Conservation (phyloP, 805 yeast species). For the Cyberlindnera mrakii region DNA sequence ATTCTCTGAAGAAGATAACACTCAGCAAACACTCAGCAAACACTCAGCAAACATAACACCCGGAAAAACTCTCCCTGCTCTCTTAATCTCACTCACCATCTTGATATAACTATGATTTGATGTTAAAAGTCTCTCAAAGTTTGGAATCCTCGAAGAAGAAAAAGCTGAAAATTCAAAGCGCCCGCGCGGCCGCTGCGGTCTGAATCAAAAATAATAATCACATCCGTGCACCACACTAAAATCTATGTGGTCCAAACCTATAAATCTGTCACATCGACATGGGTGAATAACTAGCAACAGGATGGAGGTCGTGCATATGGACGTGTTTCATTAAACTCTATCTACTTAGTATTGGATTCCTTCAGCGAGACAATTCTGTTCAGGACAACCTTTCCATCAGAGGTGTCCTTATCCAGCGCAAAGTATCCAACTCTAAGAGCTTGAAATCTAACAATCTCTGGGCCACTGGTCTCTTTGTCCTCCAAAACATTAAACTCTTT, state of each 20-base stretch:
- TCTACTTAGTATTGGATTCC: constrained; percentile 37
- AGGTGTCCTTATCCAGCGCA: constrained; percentile 78
- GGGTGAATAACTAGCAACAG: too few relatives aligned
- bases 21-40: too few relatives aligned
- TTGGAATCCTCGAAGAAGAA: constrained; percentile 11
- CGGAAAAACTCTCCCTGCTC: too few relatives aligned
- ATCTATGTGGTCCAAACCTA: background rate
- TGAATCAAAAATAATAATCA: background rate
- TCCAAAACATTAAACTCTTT: constrained; percentile 69
- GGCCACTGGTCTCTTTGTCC: constrained; percentile 44
- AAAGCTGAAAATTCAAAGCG: constrained; percentile 20
- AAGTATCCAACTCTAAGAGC: constrained; percentile 96
- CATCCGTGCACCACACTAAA: constrained; percentile 1
- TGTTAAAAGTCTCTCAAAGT: background rate
- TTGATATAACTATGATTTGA: constrained; percentile 14
- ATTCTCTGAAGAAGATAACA: too few relatives aligned
- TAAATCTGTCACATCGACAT: constrained; percentile 28
- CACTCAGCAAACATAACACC: too few relatives aligned
- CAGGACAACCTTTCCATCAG: constrained; percentile 56
- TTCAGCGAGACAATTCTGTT: constrained; percentile 92
- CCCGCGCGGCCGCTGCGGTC: constrained; percentile 2
- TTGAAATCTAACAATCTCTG: constrained; percentile 93
- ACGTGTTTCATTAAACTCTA: background rate
- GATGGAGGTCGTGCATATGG: too few relatives aligned
- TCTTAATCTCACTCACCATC: constrained; percentile 17